phyloP scores from a whole-genome alignment of 495 filamentous ascomycete species.

The Aspergillus taichungensis region DNA sequence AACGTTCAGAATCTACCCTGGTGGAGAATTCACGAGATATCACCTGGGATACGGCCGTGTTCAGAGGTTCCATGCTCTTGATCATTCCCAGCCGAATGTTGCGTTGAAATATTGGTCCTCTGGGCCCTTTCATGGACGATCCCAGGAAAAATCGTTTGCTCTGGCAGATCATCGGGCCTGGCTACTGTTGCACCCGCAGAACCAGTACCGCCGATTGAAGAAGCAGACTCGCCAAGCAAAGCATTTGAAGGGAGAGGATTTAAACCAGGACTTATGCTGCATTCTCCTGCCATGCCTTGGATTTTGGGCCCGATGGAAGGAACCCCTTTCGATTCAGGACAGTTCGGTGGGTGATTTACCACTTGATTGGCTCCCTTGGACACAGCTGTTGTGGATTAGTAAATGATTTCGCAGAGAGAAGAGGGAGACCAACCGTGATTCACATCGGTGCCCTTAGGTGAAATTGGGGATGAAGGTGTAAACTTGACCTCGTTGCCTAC shows the following conservation, averaged over 20 bases:
- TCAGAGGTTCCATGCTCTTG: background rate
- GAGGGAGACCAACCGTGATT: background rate
- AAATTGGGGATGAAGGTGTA: background rate
- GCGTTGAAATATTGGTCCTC: slow-evolving; percentile 32
- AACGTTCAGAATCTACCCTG: background rate
- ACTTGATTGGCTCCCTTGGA: slow-evolving; percentile 7
- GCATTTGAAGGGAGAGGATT: too few species aligned
- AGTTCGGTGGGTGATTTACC: too few species aligned
- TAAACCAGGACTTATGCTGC: too few species aligned
- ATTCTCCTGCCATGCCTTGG: too few species aligned
- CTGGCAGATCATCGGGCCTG: slow-evolving; percentile 42
- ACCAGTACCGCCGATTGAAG: slow-evolving; percentile 5
- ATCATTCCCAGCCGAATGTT: background rate
- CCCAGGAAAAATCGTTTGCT: slow-evolving; percentile 66
- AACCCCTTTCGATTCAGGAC: too few species aligned
- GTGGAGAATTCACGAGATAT: background rate
- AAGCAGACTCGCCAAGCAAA: slow-evolving; percentile 3
- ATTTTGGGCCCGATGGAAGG: too few species aligned
- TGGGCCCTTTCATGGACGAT: slow-evolving; percentile 53
- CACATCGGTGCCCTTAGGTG: background rate
- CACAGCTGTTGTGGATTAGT: background rate
- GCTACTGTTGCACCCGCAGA: slow-evolving; percentile 20
- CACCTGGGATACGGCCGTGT: background rate
- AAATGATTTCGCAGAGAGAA: background rate
- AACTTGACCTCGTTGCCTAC: too few species aligned